Evolutionary conservation across 2,329 filamentous ascomycete genomes (phyloP), one percentile per base, ranked within the genome.

Genomic region (Monosporascus sp.): DNA sequence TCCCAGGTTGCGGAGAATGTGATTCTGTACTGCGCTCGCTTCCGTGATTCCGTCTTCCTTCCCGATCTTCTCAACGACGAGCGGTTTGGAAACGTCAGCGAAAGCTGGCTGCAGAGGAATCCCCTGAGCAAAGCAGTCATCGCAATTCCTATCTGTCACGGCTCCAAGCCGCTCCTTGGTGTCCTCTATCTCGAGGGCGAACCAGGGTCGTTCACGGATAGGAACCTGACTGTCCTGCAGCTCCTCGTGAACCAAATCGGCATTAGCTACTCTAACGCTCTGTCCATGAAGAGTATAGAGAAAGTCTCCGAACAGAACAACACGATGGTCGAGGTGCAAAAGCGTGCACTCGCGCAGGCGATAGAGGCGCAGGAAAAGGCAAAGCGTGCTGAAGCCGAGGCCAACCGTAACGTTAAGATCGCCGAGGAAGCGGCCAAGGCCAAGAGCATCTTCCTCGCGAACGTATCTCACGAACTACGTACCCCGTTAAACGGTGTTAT

Each of bases 401-500:
- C 89, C 7, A 84, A 89, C 65, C 82, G 86, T 55, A 91, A 90
- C 67, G 88, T 92, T 66, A 87, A 89, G 70, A 78, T 92, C 40
- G 90, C 90, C 17, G 88, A 93, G 66, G 89, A 93, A 68, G 89
- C 89, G 11, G 88, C 88, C 22, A 90, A 88, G 69, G 89, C 88
- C 40, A 93, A 93, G 68, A 88, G 85, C 2, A 89, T 92, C 53
- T 93, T 93, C 71, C 74, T 89, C 45, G 86, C 87, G 41, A 89
- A 89, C 58, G 89, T 93, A 60, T 91, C 87, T 2, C 89, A 93
- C 69, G 89, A 93, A 70, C 73, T 93, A 54, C 84, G 88, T 47
- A 92, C 88, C 2, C 91, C 91, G 0, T 85, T 96, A 49, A 92
- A 93, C 54, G 91, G 91, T 31, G 89, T 95, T 8, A 92, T 95